Evolutionary conservation across 2,329 filamentous ascomycete species (phyloP).

Genomic region (Fusarium citri): DNA sequence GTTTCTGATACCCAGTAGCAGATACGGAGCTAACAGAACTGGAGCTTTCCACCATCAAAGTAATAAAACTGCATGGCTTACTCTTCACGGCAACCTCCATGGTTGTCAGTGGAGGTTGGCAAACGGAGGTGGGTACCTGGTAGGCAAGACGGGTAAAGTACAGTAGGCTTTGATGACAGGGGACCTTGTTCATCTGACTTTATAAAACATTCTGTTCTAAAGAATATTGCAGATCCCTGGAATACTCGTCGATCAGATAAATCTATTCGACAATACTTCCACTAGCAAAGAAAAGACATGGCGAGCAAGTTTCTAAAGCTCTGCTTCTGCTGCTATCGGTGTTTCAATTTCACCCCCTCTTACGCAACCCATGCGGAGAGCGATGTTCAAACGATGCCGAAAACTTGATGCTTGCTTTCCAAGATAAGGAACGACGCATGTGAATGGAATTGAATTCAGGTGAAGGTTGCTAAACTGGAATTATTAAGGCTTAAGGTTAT

Average conservation of each 20-base stretch:
- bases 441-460: not conserved
- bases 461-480: not conserved
- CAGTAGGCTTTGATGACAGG: not conserved
- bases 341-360: not conserved
- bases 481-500: slow-evolving; percentile 47
- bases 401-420: not conserved
- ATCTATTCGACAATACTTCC: not conserved
- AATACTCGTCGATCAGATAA: not conserved
- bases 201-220: not conserved
- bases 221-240: not conserved
- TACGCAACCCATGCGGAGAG: not conserved
- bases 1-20: not conserved
- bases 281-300: not conserved
- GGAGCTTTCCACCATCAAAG: not conserved
- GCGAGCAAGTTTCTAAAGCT: not conserved
- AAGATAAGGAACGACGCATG: not conserved
- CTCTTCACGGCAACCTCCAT: not conserved
- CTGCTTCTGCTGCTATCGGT: not conserved
- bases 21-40: not conserved
- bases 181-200: not conserved
- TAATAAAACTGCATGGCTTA: not conserved
- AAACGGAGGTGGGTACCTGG: not conserved
- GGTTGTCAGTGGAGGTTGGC: not conserved
- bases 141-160: not conserved
- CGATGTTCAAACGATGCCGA: not conserved